Evolutionary conservation across 2,329 filamentous ascomycete species (phyloP).

Genomic region (Keithomyces neogunnii): DNA sequence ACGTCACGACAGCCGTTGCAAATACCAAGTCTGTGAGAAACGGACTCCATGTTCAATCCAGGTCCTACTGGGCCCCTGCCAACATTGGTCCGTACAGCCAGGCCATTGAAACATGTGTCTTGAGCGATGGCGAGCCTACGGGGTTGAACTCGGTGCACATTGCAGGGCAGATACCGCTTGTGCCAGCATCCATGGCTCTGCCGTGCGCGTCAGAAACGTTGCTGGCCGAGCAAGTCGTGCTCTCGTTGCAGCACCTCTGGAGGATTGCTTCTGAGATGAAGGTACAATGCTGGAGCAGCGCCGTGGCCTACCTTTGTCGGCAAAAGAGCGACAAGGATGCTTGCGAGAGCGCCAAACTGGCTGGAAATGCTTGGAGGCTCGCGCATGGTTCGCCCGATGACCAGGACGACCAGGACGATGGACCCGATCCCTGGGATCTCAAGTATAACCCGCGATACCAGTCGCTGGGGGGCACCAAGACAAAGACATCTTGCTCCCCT

Average conservation of each 20-base stretch:
- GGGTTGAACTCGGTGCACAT: constrained; percentile 47
- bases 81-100: constrained; percentile 98
- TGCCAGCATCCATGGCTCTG: constrained; percentile 69
- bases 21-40: constrained; percentile 32
- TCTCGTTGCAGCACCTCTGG: constrained; percentile 85
- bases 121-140: constrained; percentile 7
- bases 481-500: constrained; percentile 12
- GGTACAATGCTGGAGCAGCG: constrained; percentile 67
- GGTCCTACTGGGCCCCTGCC: constrained; percentile 95
- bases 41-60: constrained; percentile 80
- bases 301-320: constrained; percentile 62
- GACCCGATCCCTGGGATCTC: constrained; percentile 61
- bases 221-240: constrained; percentile 50
- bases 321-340: constrained; percentile 18
- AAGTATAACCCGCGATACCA: constrained; percentile 47
- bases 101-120: constrained; percentile 51
- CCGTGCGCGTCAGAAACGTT: constrained; percentile 27
- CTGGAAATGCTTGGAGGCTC: constrained; percentile 38
- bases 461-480: constrained; percentile 26
- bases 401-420: constrained; percentile 37
- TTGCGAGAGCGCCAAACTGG: constrained; percentile 30
- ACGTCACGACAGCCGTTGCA: constrained; percentile 32
- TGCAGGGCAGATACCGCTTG: constrained; percentile 84
- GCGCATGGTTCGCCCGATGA: constrained; percentile 33
- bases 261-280: constrained; percentile 66